A percentile compares a stretch with the other conserved stretches of the same genome.
These are phyloP conservation scores for Triangularia setosa DNA, from an alignment of 2,329 filamentous ascomycete species.

Conservation along the genomic window DNA sequence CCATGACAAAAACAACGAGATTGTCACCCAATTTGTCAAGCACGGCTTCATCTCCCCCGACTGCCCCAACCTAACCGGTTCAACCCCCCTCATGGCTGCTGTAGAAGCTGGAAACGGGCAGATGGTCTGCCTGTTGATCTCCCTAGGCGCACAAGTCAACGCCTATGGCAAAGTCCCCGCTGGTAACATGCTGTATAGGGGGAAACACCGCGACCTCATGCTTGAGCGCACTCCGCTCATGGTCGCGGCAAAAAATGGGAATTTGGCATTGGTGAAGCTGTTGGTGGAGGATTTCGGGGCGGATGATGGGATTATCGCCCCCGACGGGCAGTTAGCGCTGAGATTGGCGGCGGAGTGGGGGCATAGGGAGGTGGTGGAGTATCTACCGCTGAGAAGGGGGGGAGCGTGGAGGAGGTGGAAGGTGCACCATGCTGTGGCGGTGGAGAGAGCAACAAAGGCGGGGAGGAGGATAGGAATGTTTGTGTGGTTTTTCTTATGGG, in stretches of 20 bases:
- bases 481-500: conserved; percentile 28
- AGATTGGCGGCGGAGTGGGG: conserved; percentile 40
- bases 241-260: conserved; percentile 39
- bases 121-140: conserved; percentile 34
- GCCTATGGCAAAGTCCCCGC: conserved; percentile 20
- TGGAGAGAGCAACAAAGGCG: conserved; percentile 27
- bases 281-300: conserved; percentile 39
- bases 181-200: not conserved
- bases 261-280: conserved; percentile 39
- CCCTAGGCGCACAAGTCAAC: conserved; percentile 36
- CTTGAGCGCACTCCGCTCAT: conserved; percentile 41
- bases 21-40: conserved; percentile 31
- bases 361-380: conserved; percentile 42
- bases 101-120: conserved; percentile 29
- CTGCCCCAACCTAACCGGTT: conserved; percentile 26
- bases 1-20: conserved; percentile 25
- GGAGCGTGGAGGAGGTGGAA: conserved; percentile 39
- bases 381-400: conserved; percentile 37
- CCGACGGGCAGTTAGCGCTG: conserved; percentile 43
- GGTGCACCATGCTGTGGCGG: conserved; percentile 30
- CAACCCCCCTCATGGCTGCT: conserved; percentile 37
- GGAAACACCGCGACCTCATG: conserved; percentile 22
- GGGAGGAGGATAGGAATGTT: conserved; percentile 26
- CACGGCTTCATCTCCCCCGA: conserved; percentile 38
- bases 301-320: conserved; percentile 41